Base-by-base conservation (phyloP, 768 basidiomycete genomes). In the Suillus luteus region DNA sequence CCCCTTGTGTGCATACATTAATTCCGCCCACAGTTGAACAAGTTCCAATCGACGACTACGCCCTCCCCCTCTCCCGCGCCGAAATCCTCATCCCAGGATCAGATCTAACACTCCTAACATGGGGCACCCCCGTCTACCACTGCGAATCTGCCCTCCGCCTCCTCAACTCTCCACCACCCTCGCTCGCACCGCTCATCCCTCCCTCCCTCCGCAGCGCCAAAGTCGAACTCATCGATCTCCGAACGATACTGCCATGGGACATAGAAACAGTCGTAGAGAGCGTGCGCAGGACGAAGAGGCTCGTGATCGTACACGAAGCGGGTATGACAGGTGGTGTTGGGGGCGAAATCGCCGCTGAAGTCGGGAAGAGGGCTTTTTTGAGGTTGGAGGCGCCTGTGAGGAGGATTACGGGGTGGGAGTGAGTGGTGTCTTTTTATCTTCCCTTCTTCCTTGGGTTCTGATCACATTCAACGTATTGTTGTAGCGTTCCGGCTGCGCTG, bases 341-440 rank as follows among this genome's bases (percentile, higher is more conserved):
- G 12, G 90, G 89, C 14, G 93, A 98, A 73, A 92, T 98, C 49
- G 88, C 90, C n/a, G 92, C 93, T 0, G 93, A 96, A 76, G 80
- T 98, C 5, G 93, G 93, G 78, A 90, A 90, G 75, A 80, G 90
- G 64, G 94, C 92, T 67, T 97, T 49, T 78, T 79, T 97, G 70
- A 90, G 89, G 73, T 77, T 98, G 58, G 86, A 93, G 61, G 95
- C 95, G 9, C 95, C 95, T 0, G 90, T 98, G 27, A 90, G 84
- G 70, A 80, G 95, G 46, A 86, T 98, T 19, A 86, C 92, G 2
- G 93, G 92, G 35, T 98, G 96, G 96, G 95, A 97, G 95, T 96
- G 70, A 84, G 95, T 89, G 8, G 33, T 8, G 7, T 52, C 35
- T 38, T 62, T 59, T 61, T 66, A 54, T 31, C 51, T 48, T 19